Evolutionary conservation across 345 rosid species (phyloP).

Genomic region (Mercurialis annua): DNA sequence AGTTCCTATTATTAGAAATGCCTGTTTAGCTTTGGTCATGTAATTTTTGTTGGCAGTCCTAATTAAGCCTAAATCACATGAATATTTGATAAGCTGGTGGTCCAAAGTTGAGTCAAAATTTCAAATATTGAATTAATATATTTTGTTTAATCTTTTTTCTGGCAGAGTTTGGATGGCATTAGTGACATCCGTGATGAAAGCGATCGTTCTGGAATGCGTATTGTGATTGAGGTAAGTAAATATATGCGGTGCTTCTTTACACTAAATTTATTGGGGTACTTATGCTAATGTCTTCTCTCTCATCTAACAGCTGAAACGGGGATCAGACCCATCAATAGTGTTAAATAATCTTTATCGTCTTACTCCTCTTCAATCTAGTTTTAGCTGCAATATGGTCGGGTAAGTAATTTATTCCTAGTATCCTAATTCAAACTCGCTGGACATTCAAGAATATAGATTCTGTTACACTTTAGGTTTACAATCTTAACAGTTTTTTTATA

Average conservation of each 20-base stretch:
- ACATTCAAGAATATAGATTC: background rate
- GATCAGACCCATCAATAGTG: slow-evolving; percentile 75
- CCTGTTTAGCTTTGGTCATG: background rate
- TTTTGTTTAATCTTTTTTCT: slow-evolving; percentile 13
- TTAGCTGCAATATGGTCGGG: slow-evolving; percentile 98
- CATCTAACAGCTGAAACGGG: slow-evolving; percentile 69
- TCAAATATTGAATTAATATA: background rate
- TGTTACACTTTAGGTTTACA: background rate
- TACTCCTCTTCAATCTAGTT: slow-evolving; percentile 91
- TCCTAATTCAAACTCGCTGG: background rate
- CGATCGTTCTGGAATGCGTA: slow-evolving; percentile 90
- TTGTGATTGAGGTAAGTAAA: slow-evolving; percentile 77
- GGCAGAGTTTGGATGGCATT: slow-evolving; percentile 83
- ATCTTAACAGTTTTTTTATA: background rate
- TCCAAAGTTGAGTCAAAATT: background rate
- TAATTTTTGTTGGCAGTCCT: background rate
- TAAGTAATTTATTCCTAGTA: slow-evolving; percentile 33
- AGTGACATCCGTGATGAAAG: slow-evolving; percentile 97
- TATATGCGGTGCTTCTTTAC: slow-evolving; percentile 7
- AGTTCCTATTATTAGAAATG: background rate
- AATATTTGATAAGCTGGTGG: background rate
- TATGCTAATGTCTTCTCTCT: slow-evolving; percentile 8
- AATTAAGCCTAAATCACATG: background rate
- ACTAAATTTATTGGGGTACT: background rate
- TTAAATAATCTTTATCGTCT: slow-evolving; percentile 81